phyloP scores from a whole-genome alignment of 805 yeast genomes.

The Cyberlindnera saturnus region DNA sequence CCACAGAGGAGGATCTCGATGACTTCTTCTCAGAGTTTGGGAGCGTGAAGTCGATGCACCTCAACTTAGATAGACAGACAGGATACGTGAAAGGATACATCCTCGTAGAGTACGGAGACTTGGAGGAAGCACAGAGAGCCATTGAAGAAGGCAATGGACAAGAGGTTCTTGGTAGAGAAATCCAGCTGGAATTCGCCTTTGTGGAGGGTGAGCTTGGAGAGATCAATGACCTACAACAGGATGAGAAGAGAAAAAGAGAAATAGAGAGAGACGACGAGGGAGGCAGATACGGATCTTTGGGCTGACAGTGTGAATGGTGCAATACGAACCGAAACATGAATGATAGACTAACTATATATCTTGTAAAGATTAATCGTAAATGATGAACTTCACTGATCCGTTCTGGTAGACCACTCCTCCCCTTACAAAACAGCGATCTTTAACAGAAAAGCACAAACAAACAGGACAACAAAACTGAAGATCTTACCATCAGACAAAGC shows the following conservation, averaged over 20 bases:
- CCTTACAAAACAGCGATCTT: too few species aligned
- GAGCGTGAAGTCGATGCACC: constrained; percentile 29
- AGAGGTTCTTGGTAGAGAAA: constrained; percentile 27
- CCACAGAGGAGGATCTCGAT: constrained; percentile 36
- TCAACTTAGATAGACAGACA: constrained; percentile 37
- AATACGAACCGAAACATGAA: too few species aligned
- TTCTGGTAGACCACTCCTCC: too few species aligned
- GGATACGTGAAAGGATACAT: constrained; percentile 36
- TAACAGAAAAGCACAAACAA: too few species aligned
- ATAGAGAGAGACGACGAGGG: background rate
- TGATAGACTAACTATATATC: too few species aligned
- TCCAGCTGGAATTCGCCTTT: constrained; percentile 35
- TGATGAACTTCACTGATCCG: too few species aligned
- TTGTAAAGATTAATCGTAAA: too few species aligned
- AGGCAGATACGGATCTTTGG: constrained; percentile 1
- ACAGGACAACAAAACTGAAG: background rate
- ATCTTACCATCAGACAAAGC: background rate
- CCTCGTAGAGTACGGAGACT: constrained; percentile 29
- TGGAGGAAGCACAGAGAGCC: constrained; percentile 30
- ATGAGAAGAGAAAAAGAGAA: background rate
- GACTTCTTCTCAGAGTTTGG: constrained; percentile 39
- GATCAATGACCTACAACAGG: background rate
- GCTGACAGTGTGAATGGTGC: background rate
- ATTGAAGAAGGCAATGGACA: constrained; percentile 25
- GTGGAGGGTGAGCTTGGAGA: constrained; percentile 17